Conservation (phyloP, 169 alveolate genomes). For the Plasmodium blacklocki region DNA sequence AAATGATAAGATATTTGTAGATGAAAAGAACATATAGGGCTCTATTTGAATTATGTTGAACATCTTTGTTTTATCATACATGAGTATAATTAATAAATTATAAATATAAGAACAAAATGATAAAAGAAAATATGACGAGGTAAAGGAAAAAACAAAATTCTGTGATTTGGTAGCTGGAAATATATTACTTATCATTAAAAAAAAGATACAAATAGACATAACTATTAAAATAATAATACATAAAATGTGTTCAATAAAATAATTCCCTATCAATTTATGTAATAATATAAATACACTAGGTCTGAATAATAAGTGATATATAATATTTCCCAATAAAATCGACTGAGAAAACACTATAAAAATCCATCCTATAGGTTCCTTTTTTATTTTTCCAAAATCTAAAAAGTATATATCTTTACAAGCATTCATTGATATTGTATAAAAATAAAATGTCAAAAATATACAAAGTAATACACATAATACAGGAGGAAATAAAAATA, state of each 20-base stretch:
- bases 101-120: slow-evolving; percentile 25
- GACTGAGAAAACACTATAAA: slow-evolving; percentile 65
- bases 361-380: slow-evolving; percentile 72
- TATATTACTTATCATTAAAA: slow-evolving; percentile 69
- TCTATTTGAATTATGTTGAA: slow-evolving; percentile 55
- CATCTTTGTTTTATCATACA: slow-evolving; percentile 1
- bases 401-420: slow-evolving; percentile 37
- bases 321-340: slow-evolving; percentile 40
- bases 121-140: slow-evolving; percentile 56
- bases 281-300: slow-evolving; percentile 10
- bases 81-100: not conserved
- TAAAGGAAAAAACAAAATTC: slow-evolving; percentile 71
- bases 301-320: slow-evolving; percentile 42
- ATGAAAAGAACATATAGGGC: slow-evolving; percentile 62
- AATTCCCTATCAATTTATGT: slow-evolving; percentile 4
- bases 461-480: slow-evolving; percentile 37
- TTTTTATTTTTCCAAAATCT: slow-evolving; percentile 10
- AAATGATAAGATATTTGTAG: slow-evolving; percentile 38
- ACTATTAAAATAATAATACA: slow-evolving; percentile 31
- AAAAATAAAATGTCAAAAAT: slow-evolving; percentile 55
- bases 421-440: slow-evolving; percentile 54
- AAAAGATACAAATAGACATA: slow-evolving; percentile 27
- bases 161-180: slow-evolving; percentile 64
- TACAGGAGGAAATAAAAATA: slow-evolving; percentile 24
- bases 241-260: slow-evolving; percentile 2